Base-by-base conservation (phyloP, 148 eudicot genomes). In the Chenopodium berlandieri region DNA sequence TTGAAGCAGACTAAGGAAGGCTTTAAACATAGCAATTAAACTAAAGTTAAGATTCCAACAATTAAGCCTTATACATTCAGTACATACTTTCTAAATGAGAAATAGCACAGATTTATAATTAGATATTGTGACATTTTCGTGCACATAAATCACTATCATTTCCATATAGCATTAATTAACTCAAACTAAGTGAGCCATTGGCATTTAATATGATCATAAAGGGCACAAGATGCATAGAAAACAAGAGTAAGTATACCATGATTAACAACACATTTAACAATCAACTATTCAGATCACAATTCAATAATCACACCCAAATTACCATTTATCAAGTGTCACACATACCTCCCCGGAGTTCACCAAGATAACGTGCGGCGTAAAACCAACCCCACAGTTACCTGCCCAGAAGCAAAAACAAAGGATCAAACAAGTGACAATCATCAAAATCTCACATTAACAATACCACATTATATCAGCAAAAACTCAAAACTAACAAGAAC, bases 301-400 rank as follows among this genome's bases (percentile, higher is more conserved):
- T 72, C n/a, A 78, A 71, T 31, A 54, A 62, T 6, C 25, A 77
- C 19, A 31, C 50, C 37, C 67, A 44, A 68, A 75, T 58, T 50
- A 79, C 72, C 77, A 76, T 71, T 34, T 4, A 76, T 52, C 4
- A 79, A 80, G 32, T 71, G 44, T 50, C 58, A 80, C 73, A 74
- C 87, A 84, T 90, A 93, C 97, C 94, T 93, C 93, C 66, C 97
- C 97, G 19, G 91, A 83, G 62, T 90, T 83, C 82, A 91, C 97
- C 83, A 88, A 82, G 87, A 93, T 91, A 83, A 93, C 94, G 81
- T 93, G 97, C 46, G 94, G 97, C 62, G 93, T 93, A 87, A 91
- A 93, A 23, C 97, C 90, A 82, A 88, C 91, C 83, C 94, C 97
- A 85, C 89, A 88, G 73, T 86, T 88, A 50, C 94, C 97, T 93